Percentiles rank a stretch among this genome's conserved stretches.
Conservation (phyloP, 257 asterid genomes). For the Ophiorrhiza pumila region DNA sequence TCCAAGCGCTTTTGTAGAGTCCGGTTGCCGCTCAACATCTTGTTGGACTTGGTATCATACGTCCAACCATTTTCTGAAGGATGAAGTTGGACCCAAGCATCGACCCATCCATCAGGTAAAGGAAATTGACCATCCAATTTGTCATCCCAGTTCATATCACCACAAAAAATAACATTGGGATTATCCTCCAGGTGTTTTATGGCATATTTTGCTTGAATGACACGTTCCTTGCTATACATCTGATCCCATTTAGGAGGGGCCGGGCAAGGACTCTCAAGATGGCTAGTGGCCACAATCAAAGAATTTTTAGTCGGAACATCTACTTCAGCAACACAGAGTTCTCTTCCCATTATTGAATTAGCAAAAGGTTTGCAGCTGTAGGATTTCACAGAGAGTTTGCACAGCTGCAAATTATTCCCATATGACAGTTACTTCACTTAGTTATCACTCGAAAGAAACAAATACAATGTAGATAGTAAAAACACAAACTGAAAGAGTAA, state of each 20-base stretch:
- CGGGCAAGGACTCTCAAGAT: constrained; percentile 90
- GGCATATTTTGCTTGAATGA: constrained; percentile 79
- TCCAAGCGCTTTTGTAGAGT: constrained; percentile 73
- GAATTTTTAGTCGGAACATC: constrained; percentile 39
- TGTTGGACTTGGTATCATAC: constrained; percentile 90
- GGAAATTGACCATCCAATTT: constrained; percentile 83
- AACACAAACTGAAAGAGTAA: not conserved
- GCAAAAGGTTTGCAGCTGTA: constrained; percentile 55
- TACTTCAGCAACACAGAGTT: constrained; percentile 66
- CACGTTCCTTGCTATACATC: constrained; percentile 89
- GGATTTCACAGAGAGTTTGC: constrained; percentile 70
- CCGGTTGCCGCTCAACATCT: constrained; percentile 73
- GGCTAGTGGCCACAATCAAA: constrained; percentile 82
- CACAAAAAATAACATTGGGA: constrained; percentile 73
- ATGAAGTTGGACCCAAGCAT: constrained; percentile 75
- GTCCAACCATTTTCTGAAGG: constrained; percentile 81
- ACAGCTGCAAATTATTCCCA: constrained; percentile 46
- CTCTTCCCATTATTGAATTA: constrained; percentile 79
- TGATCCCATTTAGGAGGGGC: constrained; percentile 95
- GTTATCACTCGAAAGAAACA: not conserved
- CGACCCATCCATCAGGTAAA: constrained; percentile 63
- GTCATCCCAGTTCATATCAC: constrained; percentile 99
- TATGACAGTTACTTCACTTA: not conserved
- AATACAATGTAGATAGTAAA: not conserved
- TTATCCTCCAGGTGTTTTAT: constrained; percentile 47